phyloP scores from a whole-genome alignment of 2,329 filamentous ascomycete genomes.

The Tympanopsis confertula region DNA sequence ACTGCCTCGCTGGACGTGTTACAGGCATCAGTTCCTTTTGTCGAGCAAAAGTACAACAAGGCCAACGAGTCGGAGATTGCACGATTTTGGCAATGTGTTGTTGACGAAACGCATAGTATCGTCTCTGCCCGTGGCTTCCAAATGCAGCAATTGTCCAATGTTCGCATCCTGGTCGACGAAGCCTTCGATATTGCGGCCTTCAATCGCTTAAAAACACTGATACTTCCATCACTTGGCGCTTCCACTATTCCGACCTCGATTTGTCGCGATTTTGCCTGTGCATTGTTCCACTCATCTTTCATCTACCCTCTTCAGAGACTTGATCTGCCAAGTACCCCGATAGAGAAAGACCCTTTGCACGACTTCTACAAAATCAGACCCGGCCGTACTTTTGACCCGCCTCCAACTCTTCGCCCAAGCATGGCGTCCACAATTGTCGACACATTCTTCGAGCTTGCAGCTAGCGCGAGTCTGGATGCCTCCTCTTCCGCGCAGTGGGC shows the following conservation, averaged over 20 bases:
- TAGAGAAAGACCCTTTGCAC: slow-evolving; percentile 36
- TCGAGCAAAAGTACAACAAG: slow-evolving; percentile 36
- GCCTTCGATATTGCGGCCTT: slow-evolving; percentile 72
- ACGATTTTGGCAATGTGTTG: slow-evolving; percentile 60
- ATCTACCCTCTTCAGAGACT: slow-evolving; percentile 52
- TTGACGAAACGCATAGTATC: slow-evolving; percentile 57
- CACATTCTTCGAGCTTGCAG: slow-evolving; percentile 63
- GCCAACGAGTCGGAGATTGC: slow-evolving; percentile 26
- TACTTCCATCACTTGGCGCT: slow-evolving; percentile 64
- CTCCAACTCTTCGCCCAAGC: slow-evolving; percentile 50
- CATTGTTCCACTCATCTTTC: slow-evolving; percentile 71
- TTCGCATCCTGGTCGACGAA: slow-evolving; percentile 55
- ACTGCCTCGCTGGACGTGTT: slow-evolving; percentile 59
- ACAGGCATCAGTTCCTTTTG: slow-evolving; percentile 48
- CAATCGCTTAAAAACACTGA: slow-evolving; percentile 52
- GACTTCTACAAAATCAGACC: slow-evolving; percentile 52
- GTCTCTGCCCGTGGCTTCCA: slow-evolving; percentile 48
- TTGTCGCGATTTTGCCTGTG: slow-evolving; percentile 59
- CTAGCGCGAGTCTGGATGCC: slow-evolving; percentile 29
- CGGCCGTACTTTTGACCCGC: slow-evolving; percentile 61
- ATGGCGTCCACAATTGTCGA: slow-evolving; percentile 75
- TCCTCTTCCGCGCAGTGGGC: slow-evolving; percentile 9
- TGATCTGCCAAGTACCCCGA: slow-evolving; percentile 42
- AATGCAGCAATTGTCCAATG: slow-evolving; percentile 25
- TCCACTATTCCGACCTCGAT: slow-evolving; percentile 52